These are phyloP conservation scores for Zelonia costaricensis DNA, from an alignment of 208 protist genomes.

Conservation along the genomic window DNA sequence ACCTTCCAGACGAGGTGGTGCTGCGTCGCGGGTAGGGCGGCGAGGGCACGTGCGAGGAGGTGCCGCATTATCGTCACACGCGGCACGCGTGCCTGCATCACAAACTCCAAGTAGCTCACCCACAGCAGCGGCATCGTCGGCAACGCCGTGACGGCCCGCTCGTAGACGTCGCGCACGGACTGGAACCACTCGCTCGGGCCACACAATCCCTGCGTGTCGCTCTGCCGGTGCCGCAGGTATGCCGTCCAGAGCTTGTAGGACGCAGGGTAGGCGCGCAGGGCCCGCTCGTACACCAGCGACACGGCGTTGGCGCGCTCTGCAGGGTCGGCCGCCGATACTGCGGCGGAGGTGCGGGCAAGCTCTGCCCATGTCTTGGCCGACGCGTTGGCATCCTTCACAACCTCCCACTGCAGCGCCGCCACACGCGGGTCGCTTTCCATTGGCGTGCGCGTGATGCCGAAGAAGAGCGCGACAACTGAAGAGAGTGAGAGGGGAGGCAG, in stretches of 20 bases:
- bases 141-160: conserved; percentile 67
- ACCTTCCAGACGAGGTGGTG: conserved; percentile 76
- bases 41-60: conserved; percentile 44
- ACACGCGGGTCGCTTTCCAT: conserved; percentile 35
- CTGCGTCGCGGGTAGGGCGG: conserved; percentile 71
- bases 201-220: conserved; percentile 45
- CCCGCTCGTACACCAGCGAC: conserved; percentile 74
- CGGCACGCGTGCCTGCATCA: conserved; percentile 37
- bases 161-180: conserved; percentile 61
- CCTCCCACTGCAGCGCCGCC: conserved; percentile 69
- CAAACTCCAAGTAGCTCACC: conserved; percentile 71
- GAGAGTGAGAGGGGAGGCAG: not conserved
- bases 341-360: conserved; percentile 32
- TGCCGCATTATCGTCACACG: conserved; percentile 73
- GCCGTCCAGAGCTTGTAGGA: conserved; percentile 86
- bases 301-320: conserved; percentile 59
- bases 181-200: conserved; percentile 72
- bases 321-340: conserved; percentile 15
- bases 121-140: conserved; percentile 82
- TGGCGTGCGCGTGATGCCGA: not conserved
- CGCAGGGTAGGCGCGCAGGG: conserved; percentile 57
- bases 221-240: conserved; percentile 65
- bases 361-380: conserved; percentile 74
- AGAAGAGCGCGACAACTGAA: not conserved
- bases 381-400: conserved; percentile 34